These are phyloP conservation scores for Abelmoschus esculentus DNA, from an alignment of 345 rosid species.

Conservation along the genomic window DNA sequence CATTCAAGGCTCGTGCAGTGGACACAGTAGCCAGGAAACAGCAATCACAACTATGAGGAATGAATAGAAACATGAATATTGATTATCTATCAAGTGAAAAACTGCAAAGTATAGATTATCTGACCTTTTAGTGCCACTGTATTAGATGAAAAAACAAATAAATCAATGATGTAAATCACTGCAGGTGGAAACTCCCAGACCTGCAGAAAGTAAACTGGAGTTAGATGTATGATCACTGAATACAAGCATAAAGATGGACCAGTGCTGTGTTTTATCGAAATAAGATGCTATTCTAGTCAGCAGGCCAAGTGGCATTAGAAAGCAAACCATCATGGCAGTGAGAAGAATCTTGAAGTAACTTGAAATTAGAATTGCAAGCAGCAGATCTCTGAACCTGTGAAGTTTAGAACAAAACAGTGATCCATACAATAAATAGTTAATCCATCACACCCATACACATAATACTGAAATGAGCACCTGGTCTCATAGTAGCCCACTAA, in stretches of 20 bases:
- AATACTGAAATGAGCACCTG: not conserved
- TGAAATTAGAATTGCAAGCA: constrained; percentile 53
- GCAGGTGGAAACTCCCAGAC: constrained; percentile 81
- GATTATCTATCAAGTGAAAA: not conserved
- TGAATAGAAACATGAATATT: not conserved
- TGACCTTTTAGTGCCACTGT: constrained; percentile 68
- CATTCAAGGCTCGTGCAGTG: not conserved
- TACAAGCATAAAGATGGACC: not conserved
- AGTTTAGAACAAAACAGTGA: not conserved
- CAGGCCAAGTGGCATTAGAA: constrained; percentile 6
- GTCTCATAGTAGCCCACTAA: not conserved
- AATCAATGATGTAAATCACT: constrained; percentile 57
- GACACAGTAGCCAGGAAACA: not conserved
- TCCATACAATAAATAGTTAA: not conserved
- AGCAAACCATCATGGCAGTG: constrained; percentile 57
- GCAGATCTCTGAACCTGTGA: constrained; percentile 42
- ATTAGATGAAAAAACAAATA: constrained; percentile 69
- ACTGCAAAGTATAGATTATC: constrained; percentile 3
- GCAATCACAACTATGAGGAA: not conserved
- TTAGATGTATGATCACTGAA: constrained; percentile 1
- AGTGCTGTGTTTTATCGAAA: not conserved
- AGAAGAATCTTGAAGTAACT: constrained; percentile 72
- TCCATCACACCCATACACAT: not conserved
- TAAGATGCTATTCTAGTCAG: not conserved
- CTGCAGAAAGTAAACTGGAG: constrained; percentile 27